Percentiles rank a stretch among this genome's conserved stretches.
These are phyloP conservation scores for Pisolithus sp. DNA, from an alignment of 768 basidiomycete genomes.

Conservation along the genomic window DNA sequence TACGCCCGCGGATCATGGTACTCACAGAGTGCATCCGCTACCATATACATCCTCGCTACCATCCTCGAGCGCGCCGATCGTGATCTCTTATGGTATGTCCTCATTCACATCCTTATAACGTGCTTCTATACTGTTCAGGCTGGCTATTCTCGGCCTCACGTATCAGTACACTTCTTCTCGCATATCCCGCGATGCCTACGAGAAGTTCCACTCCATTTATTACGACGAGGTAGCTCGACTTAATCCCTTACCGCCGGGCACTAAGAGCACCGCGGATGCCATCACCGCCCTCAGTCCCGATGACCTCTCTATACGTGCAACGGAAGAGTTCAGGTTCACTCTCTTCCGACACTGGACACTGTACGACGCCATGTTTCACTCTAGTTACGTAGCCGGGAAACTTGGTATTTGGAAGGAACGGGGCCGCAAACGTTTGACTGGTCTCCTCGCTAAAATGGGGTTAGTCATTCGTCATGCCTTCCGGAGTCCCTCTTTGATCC, in stretches of 20 bases:
- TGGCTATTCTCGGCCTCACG: constrained; percentile 89
- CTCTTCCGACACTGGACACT: constrained; percentile 96
- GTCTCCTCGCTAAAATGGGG: constrained; percentile 98
- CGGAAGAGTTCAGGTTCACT: constrained; percentile 90
- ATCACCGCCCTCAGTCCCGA: constrained; percentile 65
- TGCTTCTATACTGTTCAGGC: constrained; percentile 41
- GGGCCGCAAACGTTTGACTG: constrained; percentile 82
- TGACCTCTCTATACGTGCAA: constrained; percentile 73
- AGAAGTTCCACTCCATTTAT: constrained; percentile 72
- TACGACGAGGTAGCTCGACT: constrained; percentile 90
- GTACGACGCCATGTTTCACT: constrained; percentile 98
- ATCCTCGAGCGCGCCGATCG: constrained; percentile 90
- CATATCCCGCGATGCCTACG: constrained; percentile 83
- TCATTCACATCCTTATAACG: background rate
- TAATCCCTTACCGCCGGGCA: constrained; percentile 53
- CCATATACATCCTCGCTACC: constrained; percentile 85
- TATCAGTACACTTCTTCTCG: constrained; percentile 85
- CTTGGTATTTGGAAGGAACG: constrained; percentile 96
- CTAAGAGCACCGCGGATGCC: constrained; percentile 32
- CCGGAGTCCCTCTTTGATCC: constrained; percentile 3
- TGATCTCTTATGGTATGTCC: constrained; percentile 79
- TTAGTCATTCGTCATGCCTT: constrained; percentile 30
- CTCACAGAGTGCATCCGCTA: constrained; percentile 85
- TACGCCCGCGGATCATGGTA: constrained; percentile 81
- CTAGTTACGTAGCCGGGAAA: constrained; percentile 91